phyloP scores from a whole-genome alignment of 164 flowering plant species.

The Chimonanthus praecox region DNA sequence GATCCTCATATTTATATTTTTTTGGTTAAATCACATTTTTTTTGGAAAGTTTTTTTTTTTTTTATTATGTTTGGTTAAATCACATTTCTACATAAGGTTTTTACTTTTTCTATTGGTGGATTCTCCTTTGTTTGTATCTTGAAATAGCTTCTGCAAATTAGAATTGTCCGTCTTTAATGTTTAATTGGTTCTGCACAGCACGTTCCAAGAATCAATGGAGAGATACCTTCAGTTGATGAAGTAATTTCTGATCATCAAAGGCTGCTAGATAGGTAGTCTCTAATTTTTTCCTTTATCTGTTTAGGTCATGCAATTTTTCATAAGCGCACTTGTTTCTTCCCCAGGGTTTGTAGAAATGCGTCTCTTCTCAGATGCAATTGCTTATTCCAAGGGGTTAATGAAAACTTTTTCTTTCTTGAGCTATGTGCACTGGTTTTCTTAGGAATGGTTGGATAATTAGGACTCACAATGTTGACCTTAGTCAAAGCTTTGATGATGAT shows the following conservation, averaged over 20 bases:
- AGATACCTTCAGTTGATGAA: constrained; percentile 92
- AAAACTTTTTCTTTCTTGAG: too few relatives aligned
- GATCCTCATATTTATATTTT: not conserved
- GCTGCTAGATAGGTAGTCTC: constrained; percentile 67
- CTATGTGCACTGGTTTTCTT: too few relatives aligned
- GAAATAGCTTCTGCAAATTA: not conserved
- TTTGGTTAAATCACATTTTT: too few relatives aligned
- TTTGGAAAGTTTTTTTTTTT: too few relatives aligned
- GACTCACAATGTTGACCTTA: not conserved
- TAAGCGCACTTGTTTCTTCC: not conserved
- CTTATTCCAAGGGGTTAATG: too few relatives aligned
- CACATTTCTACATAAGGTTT: not conserved
- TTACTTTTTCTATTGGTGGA: not conserved
- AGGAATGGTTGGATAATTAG: not conserved
- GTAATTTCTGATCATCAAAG: constrained; percentile 93
- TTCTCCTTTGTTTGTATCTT: not conserved
- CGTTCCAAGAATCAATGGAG: constrained; percentile 92
- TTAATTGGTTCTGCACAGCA: constrained; percentile 45
- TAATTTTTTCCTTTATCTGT: not conserved
- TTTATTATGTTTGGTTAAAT: too few relatives aligned
- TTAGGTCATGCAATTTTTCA: not conserved
- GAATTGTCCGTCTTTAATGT: constrained; percentile 1
- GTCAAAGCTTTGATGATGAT: not conserved
- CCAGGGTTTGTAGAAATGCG: not conserved
- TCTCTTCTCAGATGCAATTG: too few relatives aligned